Evolutionary conservation across 768 basidiomycete genomes (phyloP), one percentile per base, ranked within the genome.

Genomic region (Pulveroboletus sp.): DNA sequence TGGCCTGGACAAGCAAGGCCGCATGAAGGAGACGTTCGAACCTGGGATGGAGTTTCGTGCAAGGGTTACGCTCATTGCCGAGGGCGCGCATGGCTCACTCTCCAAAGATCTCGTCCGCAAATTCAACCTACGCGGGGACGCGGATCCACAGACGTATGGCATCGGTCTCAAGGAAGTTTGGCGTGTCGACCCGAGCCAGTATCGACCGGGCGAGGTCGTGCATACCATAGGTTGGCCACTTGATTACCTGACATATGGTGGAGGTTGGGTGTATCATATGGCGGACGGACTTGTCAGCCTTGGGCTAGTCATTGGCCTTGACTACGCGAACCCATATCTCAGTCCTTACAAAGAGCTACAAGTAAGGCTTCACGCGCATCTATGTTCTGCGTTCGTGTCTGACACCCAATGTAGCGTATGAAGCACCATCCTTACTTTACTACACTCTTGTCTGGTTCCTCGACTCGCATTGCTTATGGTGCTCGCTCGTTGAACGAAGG

Each of bases 161-260:
- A 82, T 99, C 49, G 96, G 96, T 3, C 72, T 98, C 45, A 98
- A 99, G 74, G 95, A 99, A 68, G 93, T 98, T 2, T 98, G 96
- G 96, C 81, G 89, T 33, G 85, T 99, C 11, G 82, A 82, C 65
- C 57, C 78, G 49, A 76, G 60, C 43, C 59, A 74, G 57, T 78
- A 93, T 65, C 68, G 77, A 27, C 82, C 91, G 0, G 75, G 77
- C 3, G 78, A 90, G 61, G 83, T 96, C n/a, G 78, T 93, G 6
- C 96, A 99, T 69, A 93, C 91, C 8, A 73, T 99, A 60, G 96
- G 96, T 6, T 97, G 88, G 89, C 96, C 96, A 0, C 71, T 99
- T 49, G 82, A 88, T 64, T 78, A 69, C 57, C 69, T 80, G 45
- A 93, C 92, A 1, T 76, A 68, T 27, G 96, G 95, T 3, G 96